Evolutionary conservation across 73 alveolate genomes (phyloP).

Genomic region (Paramecium primaurelia): DNA sequence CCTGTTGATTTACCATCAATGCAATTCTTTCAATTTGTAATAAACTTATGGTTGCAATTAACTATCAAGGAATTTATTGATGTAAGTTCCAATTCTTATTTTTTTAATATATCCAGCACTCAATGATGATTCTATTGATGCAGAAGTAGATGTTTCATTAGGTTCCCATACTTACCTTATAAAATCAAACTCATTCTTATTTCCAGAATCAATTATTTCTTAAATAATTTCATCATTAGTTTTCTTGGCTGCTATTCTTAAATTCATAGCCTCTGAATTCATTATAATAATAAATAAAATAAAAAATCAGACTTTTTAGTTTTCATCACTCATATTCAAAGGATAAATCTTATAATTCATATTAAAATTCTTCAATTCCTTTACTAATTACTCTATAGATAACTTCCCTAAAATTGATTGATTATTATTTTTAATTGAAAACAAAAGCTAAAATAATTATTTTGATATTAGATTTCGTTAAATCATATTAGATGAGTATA

Average conservation of each 20-base stretch:
- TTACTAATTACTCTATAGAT: neutral
- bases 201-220: neutral
- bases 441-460: too few species aligned
- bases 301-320: neutral
- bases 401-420: too few species aligned
- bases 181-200: neutral
- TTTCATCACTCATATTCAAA: neutral
- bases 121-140: neutral
- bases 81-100: neutral
- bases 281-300: neutral
- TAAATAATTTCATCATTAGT: neutral
- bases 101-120: neutral
- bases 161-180: slow-evolving; percentile 35
- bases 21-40: slow-evolving; percentile 4
- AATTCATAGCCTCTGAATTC: slow-evolving; percentile 34
- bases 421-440: too few species aligned
- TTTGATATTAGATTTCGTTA: too few species aligned
- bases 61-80: neutral
- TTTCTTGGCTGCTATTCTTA: slow-evolving; percentile 1
- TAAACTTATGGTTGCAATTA: neutral
- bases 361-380: too few species aligned
- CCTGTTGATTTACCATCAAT: neutral
- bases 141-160: neutral
- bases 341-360: neutral
- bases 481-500: too few species aligned